phyloP scores from a whole-genome alignment of 1,284 basidiomycete genomes.

The Tilletiopsis washingtonensis region DNA sequence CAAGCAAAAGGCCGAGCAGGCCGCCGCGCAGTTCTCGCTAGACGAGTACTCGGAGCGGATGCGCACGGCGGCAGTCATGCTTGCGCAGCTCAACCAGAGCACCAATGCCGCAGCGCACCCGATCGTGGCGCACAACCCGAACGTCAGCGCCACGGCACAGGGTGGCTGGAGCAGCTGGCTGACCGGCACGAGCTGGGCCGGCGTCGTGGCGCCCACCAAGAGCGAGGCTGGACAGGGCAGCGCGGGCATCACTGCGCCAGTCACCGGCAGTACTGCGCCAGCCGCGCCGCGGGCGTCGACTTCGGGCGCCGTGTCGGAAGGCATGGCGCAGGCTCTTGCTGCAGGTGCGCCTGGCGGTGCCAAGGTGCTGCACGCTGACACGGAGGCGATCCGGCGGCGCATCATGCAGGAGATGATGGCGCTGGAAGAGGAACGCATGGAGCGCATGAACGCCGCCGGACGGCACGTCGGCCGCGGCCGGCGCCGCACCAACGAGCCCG shows the following conservation, averaged over 20 bases:
- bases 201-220: constrained; percentile 9
- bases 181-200: constrained; percentile 37
- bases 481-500: constrained; percentile 81
- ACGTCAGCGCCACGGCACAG: constrained; percentile 27
- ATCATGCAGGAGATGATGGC: constrained; percentile 99
- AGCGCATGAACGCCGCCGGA: constrained; percentile 69
- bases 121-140: constrained; percentile 17
- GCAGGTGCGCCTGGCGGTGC: constrained; percentile 3
- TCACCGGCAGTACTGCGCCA: constrained; percentile 5
- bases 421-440: constrained; percentile 91
- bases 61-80: constrained; percentile 96
- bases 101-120: constrained; percentile 33
- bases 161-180: constrained; percentile 41
- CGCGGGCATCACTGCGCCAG: constrained; percentile 26
- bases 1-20: neutral
- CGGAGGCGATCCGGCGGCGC: constrained; percentile 75
- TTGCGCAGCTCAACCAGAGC: constrained; percentile 74
- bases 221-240: constrained; percentile 28
- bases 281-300: constrained; percentile 5
- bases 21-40: constrained; percentile 48
- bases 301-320: neutral
- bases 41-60: constrained; percentile 98
- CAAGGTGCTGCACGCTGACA: constrained; percentile 34
- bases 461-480: constrained; percentile 49
- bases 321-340: neutral